These are phyloP conservation scores for Prunus mira DNA, from an alignment of 306 rosid genomes.

Conservation along the genomic window DNA sequence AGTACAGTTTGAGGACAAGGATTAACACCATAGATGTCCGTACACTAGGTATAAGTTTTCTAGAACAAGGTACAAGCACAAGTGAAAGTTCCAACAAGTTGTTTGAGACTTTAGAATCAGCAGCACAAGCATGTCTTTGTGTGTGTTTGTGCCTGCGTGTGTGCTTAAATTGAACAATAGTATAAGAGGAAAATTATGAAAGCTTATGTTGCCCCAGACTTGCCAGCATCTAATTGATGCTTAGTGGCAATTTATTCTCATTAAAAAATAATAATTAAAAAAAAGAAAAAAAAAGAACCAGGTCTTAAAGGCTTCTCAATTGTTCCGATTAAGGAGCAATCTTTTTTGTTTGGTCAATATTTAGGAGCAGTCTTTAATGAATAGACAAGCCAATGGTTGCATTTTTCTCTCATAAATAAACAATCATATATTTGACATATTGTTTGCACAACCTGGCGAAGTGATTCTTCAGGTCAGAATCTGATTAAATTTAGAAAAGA, in stretches of 20 bases:
- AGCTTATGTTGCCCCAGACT: not conserved
- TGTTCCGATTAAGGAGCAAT: no score
- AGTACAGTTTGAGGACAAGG: conserved; percentile 8
- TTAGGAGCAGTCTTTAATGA: not conserved
- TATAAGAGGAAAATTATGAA: not conserved
- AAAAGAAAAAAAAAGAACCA: not conserved
- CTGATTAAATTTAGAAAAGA: not conserved
- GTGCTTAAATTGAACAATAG: not conserved
- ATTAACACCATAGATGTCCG: not conserved
- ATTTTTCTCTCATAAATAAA: not conserved
- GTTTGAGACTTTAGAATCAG: not conserved
- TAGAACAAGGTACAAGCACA: not conserved
- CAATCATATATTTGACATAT: not conserved
- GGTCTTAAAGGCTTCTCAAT: no score
- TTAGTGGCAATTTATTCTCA: not conserved
- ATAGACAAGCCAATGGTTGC: not conserved
- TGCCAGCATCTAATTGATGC: not conserved
- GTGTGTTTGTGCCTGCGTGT: not conserved
- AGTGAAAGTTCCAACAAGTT: not conserved
- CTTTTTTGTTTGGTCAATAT: not conserved
- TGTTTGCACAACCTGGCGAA: not conserved
- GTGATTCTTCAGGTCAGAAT: not conserved
- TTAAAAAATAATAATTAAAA: not conserved
- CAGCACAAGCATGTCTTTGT: not conserved
- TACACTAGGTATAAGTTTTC: not conserved